phyloP scores from a whole-genome alignment of 495 filamentous ascomycete genomes.

The Penicillium canescens region DNA sequence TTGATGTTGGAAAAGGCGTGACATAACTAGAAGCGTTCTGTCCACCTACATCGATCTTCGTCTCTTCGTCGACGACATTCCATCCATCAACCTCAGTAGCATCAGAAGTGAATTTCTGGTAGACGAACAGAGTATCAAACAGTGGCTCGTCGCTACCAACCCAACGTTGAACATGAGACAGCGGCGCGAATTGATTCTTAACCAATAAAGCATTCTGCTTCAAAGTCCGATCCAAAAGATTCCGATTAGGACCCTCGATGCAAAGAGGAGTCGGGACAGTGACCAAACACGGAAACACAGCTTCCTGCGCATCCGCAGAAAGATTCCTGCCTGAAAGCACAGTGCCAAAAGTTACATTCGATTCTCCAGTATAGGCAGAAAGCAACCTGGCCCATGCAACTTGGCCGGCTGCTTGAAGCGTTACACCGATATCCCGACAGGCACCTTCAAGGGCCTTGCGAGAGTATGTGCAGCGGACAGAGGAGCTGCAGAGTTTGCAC shows the following conservation, averaged over 20 bases:
- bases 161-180: constrained; percentile 67
- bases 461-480: constrained; percentile 36
- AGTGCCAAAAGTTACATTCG: constrained; percentile 66
- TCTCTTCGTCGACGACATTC: constrained; percentile 53
- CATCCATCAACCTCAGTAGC: constrained; percentile 28
- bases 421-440: constrained; percentile 56
- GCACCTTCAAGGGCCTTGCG: constrained; percentile 48
- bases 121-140: constrained; percentile 80
- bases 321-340: constrained; percentile 69
- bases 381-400: constrained; percentile 74
- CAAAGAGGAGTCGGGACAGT: constrained; percentile 66
- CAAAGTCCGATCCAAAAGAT: constrained; percentile 59
- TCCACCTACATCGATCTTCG: constrained; percentile 54
- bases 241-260: constrained; percentile 49
- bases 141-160: constrained; percentile 58
- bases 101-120: constrained; percentile 57
- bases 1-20: constrained; percentile 13
- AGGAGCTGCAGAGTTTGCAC: constrained; percentile 35
- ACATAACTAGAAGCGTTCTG: neutral
- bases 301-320: constrained; percentile 49
- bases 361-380: constrained; percentile 70
- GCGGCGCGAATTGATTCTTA: constrained; percentile 67
- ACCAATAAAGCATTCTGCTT: constrained; percentile 58
- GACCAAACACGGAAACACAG: constrained; percentile 70
- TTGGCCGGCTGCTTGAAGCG: constrained; percentile 69